These are phyloP conservation scores for Plasmodium knowlesi DNA, from an alignment of 169 alveolate genomes.

Conservation along the genomic window DNA sequence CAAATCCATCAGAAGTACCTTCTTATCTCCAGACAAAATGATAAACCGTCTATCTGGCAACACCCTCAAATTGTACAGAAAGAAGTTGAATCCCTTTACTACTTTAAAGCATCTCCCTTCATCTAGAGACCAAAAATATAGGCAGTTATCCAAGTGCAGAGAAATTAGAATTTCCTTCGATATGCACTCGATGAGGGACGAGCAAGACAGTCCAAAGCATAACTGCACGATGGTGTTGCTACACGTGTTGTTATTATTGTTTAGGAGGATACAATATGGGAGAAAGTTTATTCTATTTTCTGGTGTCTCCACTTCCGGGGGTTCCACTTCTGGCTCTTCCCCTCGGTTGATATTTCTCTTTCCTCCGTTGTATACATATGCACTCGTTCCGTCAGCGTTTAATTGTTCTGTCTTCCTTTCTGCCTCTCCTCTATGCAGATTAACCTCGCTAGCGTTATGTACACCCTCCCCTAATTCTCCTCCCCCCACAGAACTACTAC, in stretches of 20 bases:
- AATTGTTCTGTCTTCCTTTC: not conserved
- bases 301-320: not conserved
- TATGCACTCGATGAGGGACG: constrained; percentile 55
- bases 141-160: constrained; percentile 32
- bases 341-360: not conserved
- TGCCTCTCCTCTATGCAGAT: not conserved
- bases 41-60: constrained; percentile 70
- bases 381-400: not conserved
- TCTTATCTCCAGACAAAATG: constrained; percentile 20
- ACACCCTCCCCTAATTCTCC: not conserved
- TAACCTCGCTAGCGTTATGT: not conserved
- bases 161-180: constrained; percentile 71
- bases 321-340: not conserved
- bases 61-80: constrained; percentile 40
- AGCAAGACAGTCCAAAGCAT: constrained; percentile 57
- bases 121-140: constrained; percentile 73
- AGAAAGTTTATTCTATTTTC: constrained; percentile 27
- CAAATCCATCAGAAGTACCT: constrained; percentile 34
- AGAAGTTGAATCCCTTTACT: constrained; percentile 48
- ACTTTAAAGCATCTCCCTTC: constrained; percentile 72
- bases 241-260: constrained; percentile 39
- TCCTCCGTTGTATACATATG: not conserved
- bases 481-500: not conserved
- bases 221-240: constrained; percentile 52
- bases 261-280: constrained; percentile 59